Evolutionary conservation across 116 monocot species (phyloP).

Genomic region (Iris pallida): DNA sequence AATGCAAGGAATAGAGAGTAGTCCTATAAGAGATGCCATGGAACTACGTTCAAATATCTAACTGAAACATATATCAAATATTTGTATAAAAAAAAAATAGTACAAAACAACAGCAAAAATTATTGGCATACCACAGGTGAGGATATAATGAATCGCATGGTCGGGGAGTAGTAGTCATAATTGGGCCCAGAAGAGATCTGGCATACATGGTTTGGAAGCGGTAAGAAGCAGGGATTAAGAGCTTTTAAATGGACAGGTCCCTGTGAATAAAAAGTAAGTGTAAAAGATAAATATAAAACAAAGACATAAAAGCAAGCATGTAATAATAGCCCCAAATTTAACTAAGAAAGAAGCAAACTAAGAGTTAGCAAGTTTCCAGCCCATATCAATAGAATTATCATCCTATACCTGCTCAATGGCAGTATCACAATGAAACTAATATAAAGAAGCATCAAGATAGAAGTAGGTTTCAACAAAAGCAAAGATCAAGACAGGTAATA

Average conservation of each 20-base stretch:
- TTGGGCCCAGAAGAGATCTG: constrained; percentile 83
- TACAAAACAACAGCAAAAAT: constrained; percentile 3
- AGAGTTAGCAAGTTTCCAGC: too few relatives aligned
- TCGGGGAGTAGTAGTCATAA: constrained; percentile 85
- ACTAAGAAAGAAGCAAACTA: too few relatives aligned
- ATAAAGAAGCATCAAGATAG: too few relatives aligned
- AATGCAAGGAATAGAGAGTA: too few relatives aligned
- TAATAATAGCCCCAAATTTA: background rate
- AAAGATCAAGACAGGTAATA: too few relatives aligned
- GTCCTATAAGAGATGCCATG: too few relatives aligned
- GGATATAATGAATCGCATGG: constrained; percentile 81
- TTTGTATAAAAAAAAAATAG: background rate
- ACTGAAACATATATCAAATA: too few relatives aligned
- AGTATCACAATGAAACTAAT: too few relatives aligned
- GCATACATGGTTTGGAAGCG: constrained; percentile 87
- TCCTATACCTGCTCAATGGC: too few relatives aligned
- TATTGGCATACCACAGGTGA: constrained; percentile 81
- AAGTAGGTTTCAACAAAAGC: too few relatives aligned
- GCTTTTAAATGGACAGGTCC: constrained; percentile 38
- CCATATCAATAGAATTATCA: too few relatives aligned
- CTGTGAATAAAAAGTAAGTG: constrained; percentile 33
- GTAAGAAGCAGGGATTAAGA: constrained; percentile 57
- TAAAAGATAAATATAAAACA: background rate
- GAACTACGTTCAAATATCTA: too few relatives aligned
- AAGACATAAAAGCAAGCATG: background rate